Base-by-base conservation (phyloP, 176 grass and related monocot genomes). In the Musa schizocarpa region DNA sequence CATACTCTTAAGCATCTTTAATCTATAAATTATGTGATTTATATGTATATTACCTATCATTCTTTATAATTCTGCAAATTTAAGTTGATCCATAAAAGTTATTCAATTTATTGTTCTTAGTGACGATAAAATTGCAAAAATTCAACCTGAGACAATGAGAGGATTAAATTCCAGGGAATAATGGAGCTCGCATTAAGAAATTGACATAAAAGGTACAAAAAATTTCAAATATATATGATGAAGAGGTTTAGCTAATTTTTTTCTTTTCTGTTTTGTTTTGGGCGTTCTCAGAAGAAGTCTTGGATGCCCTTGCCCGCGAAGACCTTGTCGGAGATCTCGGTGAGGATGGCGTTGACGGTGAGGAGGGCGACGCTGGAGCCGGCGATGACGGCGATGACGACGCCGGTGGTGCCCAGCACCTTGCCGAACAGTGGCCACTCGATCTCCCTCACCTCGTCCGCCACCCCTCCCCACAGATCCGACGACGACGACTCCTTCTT, bases 361-460 rank as follows among this genome's bases (percentile, higher is more conserved):
- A 98, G 85, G 51, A 98, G 83, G 22, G 90, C 95, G 51, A 79
- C 88, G 27, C 86, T 89, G 72, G 90, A 93, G 0, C 88, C 95
- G 9, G 84, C 88, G 69, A 98, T 98, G 73, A 98, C 83, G 27
- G 88, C 95, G 73, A 98, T 82, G 71, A 94, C 95, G 13, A 98
- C 84, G 49, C 90, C 90, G n/a, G 90, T 93, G 69, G 95, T 98
- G 56, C 88, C 90, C 68, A 98, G 52, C 62, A 94, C 90, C 78
- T 91, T 98, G 68, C 88, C 84, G 20, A 89, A 78, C 61, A 78
- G 78, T 9, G 90, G 95, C 90, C 90, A 91, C 83, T 98, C 90
- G 77, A 93, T 89, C 84, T 87, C 84, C 14, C 69, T 61, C 81
- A 93, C 84, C 82, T 93, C 94, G 84, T 91, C 83, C 68, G 63